These are phyloP conservation scores for Mariannaea sp. DNA, from an alignment of 2,329 filamentous ascomycete species.

Conservation along the genomic window DNA sequence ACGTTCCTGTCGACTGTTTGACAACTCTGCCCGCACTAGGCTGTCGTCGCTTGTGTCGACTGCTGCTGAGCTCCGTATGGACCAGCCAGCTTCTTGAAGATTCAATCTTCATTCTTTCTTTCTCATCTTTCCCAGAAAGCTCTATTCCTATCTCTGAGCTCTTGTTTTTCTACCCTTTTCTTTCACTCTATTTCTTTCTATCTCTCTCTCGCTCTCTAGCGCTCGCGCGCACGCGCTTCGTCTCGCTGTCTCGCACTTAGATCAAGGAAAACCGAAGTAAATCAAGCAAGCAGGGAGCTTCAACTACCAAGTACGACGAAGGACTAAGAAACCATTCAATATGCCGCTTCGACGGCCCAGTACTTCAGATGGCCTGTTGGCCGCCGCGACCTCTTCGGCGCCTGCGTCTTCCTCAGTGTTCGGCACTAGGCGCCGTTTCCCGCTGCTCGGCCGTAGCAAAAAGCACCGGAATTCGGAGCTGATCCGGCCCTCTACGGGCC, in stretches of 20 bases:
- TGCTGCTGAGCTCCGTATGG: conserved; percentile 24
- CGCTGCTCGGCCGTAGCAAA: conserved; percentile 38
- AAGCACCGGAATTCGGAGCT: conserved; percentile 33
- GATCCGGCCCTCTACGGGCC: conserved; percentile 28
- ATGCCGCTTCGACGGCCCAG: conserved; percentile 37
- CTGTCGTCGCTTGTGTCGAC: conserved; percentile 3
- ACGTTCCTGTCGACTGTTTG: background rate
- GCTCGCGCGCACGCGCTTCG: too few species aligned
- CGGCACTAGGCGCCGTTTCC: conserved; percentile 40
- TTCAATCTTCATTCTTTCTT: conserved; percentile 12
- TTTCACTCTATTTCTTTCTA: too few species aligned
- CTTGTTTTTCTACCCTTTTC: too few species aligned
- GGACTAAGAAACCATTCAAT: conserved; percentile 20
- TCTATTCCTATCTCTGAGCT: background rate
- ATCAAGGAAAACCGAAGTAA: background rate
- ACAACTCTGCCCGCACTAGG: background rate
- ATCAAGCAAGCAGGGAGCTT: too few species aligned
- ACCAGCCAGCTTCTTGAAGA: conserved; percentile 27
- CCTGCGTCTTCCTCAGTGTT: conserved; percentile 32
- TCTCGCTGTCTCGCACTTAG: background rate
- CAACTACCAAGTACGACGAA: too few species aligned
- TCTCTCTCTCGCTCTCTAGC: too few species aligned
- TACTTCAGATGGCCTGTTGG: conserved; percentile 35
- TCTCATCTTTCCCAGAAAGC: background rate
- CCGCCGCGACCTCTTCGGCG: conserved; percentile 28